Base-by-base conservation (phyloP, 2,329 filamentous ascomycete species). In the Fusarium irregulare region DNA sequence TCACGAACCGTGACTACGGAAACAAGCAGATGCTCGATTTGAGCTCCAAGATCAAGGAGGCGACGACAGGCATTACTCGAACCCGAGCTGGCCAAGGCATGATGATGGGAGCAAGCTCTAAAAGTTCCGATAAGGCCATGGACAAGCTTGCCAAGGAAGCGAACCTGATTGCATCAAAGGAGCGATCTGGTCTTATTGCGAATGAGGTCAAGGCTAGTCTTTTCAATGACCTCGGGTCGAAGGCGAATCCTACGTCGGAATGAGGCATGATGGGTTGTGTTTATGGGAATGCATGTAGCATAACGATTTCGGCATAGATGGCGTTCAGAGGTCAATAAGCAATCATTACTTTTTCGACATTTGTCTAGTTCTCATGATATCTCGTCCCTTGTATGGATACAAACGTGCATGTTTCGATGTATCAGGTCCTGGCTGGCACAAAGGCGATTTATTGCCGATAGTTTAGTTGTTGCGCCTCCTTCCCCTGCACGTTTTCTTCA, bases 21-120 rank as follows among this genome's bases (percentile, higher is more conserved):
- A 97, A 92, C 75, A 96, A 94, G 80, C 94, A 98, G 80, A 96
- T 99, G 81, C 84, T 91, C 50, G 96, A 99, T 79, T 85, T 98
- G 45, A 92, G 92, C 42, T 88, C 89, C 71, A 98, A 97, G 83
- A 91, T 97, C 72, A 85, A 86, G 72, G 89, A 93, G 70, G 88
- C 89, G 4, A 88, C 83, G 10, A 62, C 56, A 14, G 71, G 67
- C 27, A 72, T 78, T n/a, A 46, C 73, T 3, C 74, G 77, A 18
- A 74, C 45, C 21, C 72, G 78, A 16, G 71, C 68, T 21, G 59
- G 69, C 23, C 75, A 77, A 41, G 74, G 74, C 14, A 58, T 76
- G 46, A 68, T 76, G 59, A 69, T 76, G 57, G 68, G 70, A 14
- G 68, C 70, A 5, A 66, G 70, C 10, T 59, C 54, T 3, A 77